Conservation (phyloP, 2,329 filamentous ascomycete species). For the Colletotrichum sp. region DNA sequence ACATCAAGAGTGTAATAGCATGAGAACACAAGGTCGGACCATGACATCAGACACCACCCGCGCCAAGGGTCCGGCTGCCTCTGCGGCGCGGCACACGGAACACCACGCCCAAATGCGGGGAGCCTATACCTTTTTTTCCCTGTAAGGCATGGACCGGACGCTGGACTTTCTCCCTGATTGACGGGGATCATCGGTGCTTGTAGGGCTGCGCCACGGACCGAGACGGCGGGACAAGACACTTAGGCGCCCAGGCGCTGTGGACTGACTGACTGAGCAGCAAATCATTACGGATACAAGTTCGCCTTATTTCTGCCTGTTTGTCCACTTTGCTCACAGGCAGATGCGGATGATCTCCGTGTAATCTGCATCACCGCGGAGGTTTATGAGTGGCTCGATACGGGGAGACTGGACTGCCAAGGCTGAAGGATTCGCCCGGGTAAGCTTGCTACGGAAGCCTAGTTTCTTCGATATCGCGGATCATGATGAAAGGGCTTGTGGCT, state of each 20-base stretch:
- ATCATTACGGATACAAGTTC: neutral
- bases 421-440: neutral
- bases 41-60: neutral
- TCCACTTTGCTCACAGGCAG: neutral
- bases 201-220: neutral
- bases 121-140: neutral
- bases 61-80: neutral
- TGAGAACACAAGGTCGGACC: neutral
- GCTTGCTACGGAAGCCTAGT: neutral
- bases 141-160: neutral
- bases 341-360: neutral
- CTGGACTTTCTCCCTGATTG: neutral
- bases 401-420: neutral
- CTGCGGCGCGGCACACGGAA: neutral
- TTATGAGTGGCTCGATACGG: neutral
- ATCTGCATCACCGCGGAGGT: neutral
- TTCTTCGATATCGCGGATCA: neutral
- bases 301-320: neutral
- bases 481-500: neutral
- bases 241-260: neutral
- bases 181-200: slow-evolving; percentile 2
- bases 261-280: neutral
- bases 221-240: neutral
- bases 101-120: neutral
- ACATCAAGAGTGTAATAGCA: neutral